phyloP scores from a whole-genome alignment of 2,329 filamentous ascomycete genomes.

The Colletotrichum neosansevieriae region DNA sequence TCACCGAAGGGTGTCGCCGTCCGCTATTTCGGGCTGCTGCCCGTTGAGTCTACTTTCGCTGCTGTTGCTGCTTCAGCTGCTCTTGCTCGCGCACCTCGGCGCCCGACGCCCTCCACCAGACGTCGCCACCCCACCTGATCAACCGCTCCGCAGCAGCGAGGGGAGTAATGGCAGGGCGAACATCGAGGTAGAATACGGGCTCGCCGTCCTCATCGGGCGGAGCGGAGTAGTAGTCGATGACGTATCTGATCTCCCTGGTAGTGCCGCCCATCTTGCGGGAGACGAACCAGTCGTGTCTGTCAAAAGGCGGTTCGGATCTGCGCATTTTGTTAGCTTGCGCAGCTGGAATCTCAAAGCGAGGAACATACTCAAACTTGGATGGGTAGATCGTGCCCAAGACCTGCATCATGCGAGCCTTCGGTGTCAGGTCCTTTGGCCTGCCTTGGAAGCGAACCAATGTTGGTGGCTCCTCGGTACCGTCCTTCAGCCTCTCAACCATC shows the following conservation, averaged over 20 bases:
- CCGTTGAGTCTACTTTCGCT: constrained; percentile 4
- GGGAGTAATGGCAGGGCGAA: constrained; percentile 88
- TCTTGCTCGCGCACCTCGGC: constrained; percentile 68
- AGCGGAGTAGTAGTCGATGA: constrained; percentile 96
- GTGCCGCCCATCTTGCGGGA: constrained; percentile 76
- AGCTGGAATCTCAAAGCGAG: too few species aligned
- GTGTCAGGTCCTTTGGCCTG: constrained; percentile 87
- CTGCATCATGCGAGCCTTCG: constrained; percentile 88
- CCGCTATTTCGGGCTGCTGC: background rate
- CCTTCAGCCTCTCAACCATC: constrained; percentile 61
- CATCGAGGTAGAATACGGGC: constrained; percentile 95
- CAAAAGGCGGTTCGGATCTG: constrained; percentile 88
- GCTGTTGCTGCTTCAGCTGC: constrained; percentile 21
- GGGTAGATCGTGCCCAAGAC: constrained; percentile 85
- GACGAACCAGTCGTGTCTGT: constrained; percentile 98
- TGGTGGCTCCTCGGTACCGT: constrained; percentile 70
- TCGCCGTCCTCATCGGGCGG: constrained; percentile 86
- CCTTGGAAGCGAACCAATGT: constrained; percentile 90
- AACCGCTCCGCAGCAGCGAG: constrained; percentile 83
- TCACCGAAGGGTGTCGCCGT: background rate
- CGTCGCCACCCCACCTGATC: constrained; percentile 90
- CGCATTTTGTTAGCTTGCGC: constrained; percentile 9
- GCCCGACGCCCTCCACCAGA: constrained; percentile 92
- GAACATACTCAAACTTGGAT: constrained; percentile 77
- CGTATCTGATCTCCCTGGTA: constrained; percentile 85